These are phyloP conservation scores for Trichoderma gracile DNA, from an alignment of 2,329 filamentous ascomycete genomes.

Conservation along the genomic window DNA sequence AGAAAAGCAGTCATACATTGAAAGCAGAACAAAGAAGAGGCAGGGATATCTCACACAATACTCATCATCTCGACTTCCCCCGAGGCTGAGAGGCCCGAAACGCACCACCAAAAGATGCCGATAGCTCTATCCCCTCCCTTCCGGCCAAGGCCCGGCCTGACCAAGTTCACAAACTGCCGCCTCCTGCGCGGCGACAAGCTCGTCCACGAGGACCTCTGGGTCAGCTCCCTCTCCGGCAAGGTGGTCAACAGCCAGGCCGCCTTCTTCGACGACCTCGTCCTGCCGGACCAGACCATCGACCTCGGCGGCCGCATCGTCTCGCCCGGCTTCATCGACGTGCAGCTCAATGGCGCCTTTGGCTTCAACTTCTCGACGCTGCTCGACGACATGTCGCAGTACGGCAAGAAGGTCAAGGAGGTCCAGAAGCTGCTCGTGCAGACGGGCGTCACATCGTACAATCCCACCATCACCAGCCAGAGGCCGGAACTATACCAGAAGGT, in stretches of 20 bases:
- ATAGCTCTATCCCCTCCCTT: constrained; percentile 45
- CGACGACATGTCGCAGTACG: constrained; percentile 67
- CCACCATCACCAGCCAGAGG: constrained; percentile 79
- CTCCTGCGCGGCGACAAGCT: constrained; percentile 68
- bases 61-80: too few relatives aligned
- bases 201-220: constrained; percentile 81
- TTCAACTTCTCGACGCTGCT: constrained; percentile 86
- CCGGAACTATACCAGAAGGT: constrained; percentile 81
- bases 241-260: constrained; percentile 70
- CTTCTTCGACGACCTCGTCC: constrained; percentile 67
- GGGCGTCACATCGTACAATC: constrained; percentile 85
- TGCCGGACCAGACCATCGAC: constrained; percentile 75
- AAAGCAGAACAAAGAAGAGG: not conserved
- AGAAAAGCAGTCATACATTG: not conserved
- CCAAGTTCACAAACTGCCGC: constrained; percentile 87
- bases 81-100: too few relatives aligned
- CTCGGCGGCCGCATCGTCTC: constrained; percentile 80
- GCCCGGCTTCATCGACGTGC: constrained; percentile 85
- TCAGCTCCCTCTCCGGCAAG: constrained; percentile 77
- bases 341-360: constrained; percentile 89
- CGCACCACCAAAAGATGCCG: constrained; percentile 45
- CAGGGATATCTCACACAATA: not conserved
- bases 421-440: constrained; percentile 73
- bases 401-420: constrained; percentile 68
- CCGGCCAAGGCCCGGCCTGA: constrained; percentile 58